Percentiles rank a stretch among this genome's conserved stretches.
phyloP scores from a whole-genome alignment of 78 protist genomes.

The Polysphondylium violaceum region DNA sequence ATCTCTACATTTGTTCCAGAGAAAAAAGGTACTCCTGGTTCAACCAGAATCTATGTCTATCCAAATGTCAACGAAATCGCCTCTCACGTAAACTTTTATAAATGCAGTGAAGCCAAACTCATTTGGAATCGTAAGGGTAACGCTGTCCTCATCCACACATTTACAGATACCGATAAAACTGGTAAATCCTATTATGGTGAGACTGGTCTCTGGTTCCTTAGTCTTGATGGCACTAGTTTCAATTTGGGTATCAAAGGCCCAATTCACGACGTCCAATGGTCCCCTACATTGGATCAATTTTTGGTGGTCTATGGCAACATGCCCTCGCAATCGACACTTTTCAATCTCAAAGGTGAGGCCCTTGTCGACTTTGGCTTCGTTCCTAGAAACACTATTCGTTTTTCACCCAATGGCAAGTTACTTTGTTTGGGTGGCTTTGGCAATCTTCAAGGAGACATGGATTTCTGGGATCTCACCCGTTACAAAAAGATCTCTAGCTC shows the following conservation, averaged over 20 bases:
- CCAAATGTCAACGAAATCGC: constrained; percentile 43
- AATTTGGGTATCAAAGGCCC: constrained; percentile 68
- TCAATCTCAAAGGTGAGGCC: constrained; percentile 64
- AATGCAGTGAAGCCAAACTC: constrained; percentile 60
- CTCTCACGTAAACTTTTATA: constrained; percentile 54
- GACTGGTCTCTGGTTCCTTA: constrained; percentile 70
- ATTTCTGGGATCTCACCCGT: constrained; percentile 78
- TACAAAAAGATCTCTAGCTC: constrained; percentile 45
- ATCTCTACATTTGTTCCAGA: constrained; percentile 69
- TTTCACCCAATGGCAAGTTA: constrained; percentile 74
- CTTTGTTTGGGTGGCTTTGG: constrained; percentile 79
- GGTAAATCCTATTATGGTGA: constrained; percentile 82
- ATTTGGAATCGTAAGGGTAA: constrained; percentile 70
- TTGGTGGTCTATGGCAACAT: constrained; percentile 56
- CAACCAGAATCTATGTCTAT: constrained; percentile 33
- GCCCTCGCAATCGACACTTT: constrained; percentile 76
- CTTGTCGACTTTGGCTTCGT: constrained; percentile 71
- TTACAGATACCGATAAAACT: constrained; percentile 74
- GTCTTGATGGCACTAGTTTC: constrained; percentile 49
- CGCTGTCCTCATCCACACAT: constrained; percentile 39
- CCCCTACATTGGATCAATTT: constrained; percentile 65
- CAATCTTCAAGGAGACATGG: constrained; percentile 83
- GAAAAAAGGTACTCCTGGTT: constrained; percentile 32
- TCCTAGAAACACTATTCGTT: constrained; percentile 80
- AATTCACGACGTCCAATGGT: constrained; percentile 81